These are phyloP conservation scores for Mycena chlorophos DNA, from an alignment of 768 basidiomycete genomes.

Conservation along the genomic window DNA sequence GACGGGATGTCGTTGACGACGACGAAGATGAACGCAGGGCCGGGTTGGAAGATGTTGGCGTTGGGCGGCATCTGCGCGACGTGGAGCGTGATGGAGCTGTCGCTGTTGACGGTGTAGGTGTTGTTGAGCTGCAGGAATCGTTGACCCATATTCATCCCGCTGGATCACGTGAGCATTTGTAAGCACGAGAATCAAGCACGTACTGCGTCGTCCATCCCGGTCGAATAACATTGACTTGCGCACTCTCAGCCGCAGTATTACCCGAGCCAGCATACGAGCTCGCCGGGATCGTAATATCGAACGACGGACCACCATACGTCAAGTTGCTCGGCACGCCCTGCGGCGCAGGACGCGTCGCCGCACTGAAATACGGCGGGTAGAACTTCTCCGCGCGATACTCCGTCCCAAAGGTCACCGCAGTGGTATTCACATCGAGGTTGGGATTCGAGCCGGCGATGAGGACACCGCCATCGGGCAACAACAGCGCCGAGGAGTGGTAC, in stretches of 20 bases:
- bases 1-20: constrained; percentile 74
- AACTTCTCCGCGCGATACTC: constrained; percentile 65
- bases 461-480: constrained; percentile 66
- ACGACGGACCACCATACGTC: constrained; percentile 62
- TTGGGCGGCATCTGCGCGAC: constrained; percentile 66
- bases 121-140: constrained; percentile 63
- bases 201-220: constrained; percentile 57
- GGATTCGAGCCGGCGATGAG: constrained; percentile 77
- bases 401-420: constrained; percentile 42
- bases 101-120: constrained; percentile 63
- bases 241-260: constrained; percentile 53
- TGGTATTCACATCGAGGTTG: constrained; percentile 56
- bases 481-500: constrained; percentile 80
- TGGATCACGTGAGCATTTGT: background rate
- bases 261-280: constrained; percentile 47
- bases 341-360: constrained; percentile 51
- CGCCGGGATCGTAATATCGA: constrained; percentile 54
- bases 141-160: constrained; percentile 61
- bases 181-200: background rate
- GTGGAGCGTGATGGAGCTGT: constrained; percentile 58
- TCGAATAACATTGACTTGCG: constrained; percentile 63
- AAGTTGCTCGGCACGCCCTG: constrained; percentile 55
- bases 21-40: constrained; percentile 71
- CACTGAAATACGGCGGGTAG: constrained; percentile 71
- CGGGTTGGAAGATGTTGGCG: constrained; percentile 66